phyloP scores from a whole-genome alignment of 2,329 filamentous ascomycete genomes.

The Botrytis porri region DNA sequence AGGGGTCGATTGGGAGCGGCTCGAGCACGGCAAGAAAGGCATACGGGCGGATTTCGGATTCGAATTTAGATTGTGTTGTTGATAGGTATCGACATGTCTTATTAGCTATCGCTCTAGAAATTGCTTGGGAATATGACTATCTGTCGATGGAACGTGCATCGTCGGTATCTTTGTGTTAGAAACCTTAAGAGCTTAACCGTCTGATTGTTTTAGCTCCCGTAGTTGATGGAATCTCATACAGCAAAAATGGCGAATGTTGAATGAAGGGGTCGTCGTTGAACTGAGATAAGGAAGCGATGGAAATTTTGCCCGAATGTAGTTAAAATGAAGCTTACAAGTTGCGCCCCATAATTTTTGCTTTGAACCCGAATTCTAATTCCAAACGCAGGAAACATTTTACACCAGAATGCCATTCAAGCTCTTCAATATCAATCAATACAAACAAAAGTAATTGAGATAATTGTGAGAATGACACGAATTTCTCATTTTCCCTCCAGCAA shows the following conservation, averaged over 20 bases:
- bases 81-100: background rate
- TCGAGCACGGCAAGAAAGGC: background rate
- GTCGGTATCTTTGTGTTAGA: background rate
- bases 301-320: conserved; percentile 26
- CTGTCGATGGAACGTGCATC: background rate
- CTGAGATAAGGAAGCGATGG: conserved; percentile 22
- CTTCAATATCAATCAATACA: background rate
- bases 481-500: no score
- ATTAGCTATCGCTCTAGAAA: background rate
- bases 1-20: background rate
- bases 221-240: background rate
- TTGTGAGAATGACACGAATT: background rate
- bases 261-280: conserved; percentile 15
- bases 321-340: conserved; percentile 19
- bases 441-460: background rate
- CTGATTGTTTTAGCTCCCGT: background rate
- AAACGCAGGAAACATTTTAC: background rate
- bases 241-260: background rate
- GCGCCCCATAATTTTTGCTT: conserved; percentile 1
- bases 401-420: background rate
- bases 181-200: background rate
- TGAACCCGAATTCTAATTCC: background rate
- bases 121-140: background rate
- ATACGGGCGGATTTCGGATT: conserved; percentile 4
- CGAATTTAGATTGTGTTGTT: background rate